Base-by-base conservation (phyloP, 2,329 filamentous ascomycete species). In the Bipolaris sorokiniana region DNA sequence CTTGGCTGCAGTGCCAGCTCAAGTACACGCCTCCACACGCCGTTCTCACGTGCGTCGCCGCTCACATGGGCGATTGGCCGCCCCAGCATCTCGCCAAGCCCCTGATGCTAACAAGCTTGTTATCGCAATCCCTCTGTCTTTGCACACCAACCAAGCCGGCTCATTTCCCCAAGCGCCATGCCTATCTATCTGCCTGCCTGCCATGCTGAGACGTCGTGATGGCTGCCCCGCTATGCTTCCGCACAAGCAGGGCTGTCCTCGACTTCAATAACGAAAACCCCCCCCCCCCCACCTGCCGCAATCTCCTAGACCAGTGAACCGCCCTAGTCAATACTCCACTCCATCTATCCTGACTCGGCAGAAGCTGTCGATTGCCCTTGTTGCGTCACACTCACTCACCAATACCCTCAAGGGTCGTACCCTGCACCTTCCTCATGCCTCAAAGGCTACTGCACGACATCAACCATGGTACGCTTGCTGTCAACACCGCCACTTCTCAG, bases 361-460 rank as follows among this genome's bases (percentile, higher is more conserved):
- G 13, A 20, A 47, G 28, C 23, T 50, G 15, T 26, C 31, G 45
- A 15, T 36, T 33, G 28, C 45, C n/a, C 41, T 45, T 37, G 22
- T 40, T 46, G 53, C 53, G 48, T 55, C n/a, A 52, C 54, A 41
- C 28, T 11, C 28, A 5, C 28, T 31, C 28, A 11, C 40, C 37
- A 33, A 46, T 44, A 22, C 31, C 37, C 28, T 42, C 53, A 56
- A 40, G 48, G 34, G 20, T 46, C 31, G 34, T 37, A 41, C 53
- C 53, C 48, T 49, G 41, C 33, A 53, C 31, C 37, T 28, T 33
- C 33, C 47, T 52, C 46, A 59, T 40, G n/a, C 44, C 52, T 51
- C 9, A 31, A 26, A 37, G 36, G 40, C 38, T 56, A 48, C 57
- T 60, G 57, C 57, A 54, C 49, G 54, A 60, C 57, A 60, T 57